Evolutionary conservation across 140 eudicot genomes (phyloP), one percentile per base, ranked within the genome.

Genomic region (Erigeron philadelphicus): DNA sequence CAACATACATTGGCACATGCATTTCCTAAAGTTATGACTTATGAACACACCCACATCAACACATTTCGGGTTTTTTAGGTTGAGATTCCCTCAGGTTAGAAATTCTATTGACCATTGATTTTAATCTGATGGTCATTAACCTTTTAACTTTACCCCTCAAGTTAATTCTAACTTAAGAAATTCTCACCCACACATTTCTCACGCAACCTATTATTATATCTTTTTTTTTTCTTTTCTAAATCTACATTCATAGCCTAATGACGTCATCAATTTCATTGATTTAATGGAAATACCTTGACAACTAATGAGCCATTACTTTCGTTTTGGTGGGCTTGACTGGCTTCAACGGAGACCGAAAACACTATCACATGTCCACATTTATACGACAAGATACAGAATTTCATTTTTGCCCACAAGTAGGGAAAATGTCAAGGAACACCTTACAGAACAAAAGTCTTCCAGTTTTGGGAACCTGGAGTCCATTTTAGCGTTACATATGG

Each of bases 311-410:
- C 42, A 35, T 9, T 72, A 52, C 50, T 23, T 65, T 8, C 9
- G 23, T 31, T 10, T 41, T 23, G 19, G n/a, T 59, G n/a, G 7
- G 38, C 38, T 31, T 12, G 16, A 21, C 19, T 8, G 7, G 23
- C 16, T 44, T 17, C 73, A 66, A 75, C 57, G 66, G 31, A 7
- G 31, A 61, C 16, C 12, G 56, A 46, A 55, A 56, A 7, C 17
- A 52, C 16, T 11, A 57, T n/a, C 55, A 18, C 72, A 64, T 77
- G 56, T 46, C 73, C 68, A 35, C 41, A 15, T 68, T 64, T 18
- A 45, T 71, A 70, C 35, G 31, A 64, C 81, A 70, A 45, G 48
- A 76, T 70, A 70, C 62, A 70, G 44, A 64, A 70, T 61, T 54
- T 60, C 7, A 5, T 61, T 67, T 41, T 12, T 11, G 21, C 76